A percentile compares a stretch with the other conserved stretches of the same genome.
These are phyloP conservation scores for Solanum piurae DNA, from an alignment of 257 asterid genomes.

Conservation along the genomic window DNA sequence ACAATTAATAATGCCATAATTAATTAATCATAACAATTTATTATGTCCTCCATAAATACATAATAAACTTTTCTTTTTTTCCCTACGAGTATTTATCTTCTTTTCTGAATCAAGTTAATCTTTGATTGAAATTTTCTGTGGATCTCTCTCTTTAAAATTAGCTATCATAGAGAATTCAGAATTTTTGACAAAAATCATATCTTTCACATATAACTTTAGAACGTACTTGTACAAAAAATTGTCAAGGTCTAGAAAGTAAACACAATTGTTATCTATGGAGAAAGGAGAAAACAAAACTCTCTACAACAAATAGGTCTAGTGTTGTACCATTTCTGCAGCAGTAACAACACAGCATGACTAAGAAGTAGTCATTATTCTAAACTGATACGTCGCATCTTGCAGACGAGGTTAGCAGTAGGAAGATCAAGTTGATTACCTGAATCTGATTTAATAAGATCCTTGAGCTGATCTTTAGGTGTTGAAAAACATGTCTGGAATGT, in stretches of 20 bases:
- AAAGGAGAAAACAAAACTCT: not conserved
- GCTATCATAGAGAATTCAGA: not conserved
- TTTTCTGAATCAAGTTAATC: no score
- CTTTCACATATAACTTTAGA: not conserved
- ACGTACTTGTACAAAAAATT: not conserved
- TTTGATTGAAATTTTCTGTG: no score
- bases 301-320: not conserved
- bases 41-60: no score
- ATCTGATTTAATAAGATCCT: constrained; percentile 64
- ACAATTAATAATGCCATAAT: no score
- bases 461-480: constrained; percentile 69
- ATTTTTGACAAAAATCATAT: not conserved
- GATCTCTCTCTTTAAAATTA: no score
- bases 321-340: not conserved
- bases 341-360: not conserved
- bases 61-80: no score
- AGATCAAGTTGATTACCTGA: constrained; percentile 68
- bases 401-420: constrained; percentile 78
- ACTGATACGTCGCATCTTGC: constrained; percentile 76
- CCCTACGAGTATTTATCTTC: no score
- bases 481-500: constrained; percentile 80
- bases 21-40: no score
- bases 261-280: not conserved
- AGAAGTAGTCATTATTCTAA: constrained; percentile 30
- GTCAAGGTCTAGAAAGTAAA: not conserved